Base-by-base conservation (phyloP, 2,329 filamentous ascomycete genomes). In the Zymoseptoria brevis region DNA sequence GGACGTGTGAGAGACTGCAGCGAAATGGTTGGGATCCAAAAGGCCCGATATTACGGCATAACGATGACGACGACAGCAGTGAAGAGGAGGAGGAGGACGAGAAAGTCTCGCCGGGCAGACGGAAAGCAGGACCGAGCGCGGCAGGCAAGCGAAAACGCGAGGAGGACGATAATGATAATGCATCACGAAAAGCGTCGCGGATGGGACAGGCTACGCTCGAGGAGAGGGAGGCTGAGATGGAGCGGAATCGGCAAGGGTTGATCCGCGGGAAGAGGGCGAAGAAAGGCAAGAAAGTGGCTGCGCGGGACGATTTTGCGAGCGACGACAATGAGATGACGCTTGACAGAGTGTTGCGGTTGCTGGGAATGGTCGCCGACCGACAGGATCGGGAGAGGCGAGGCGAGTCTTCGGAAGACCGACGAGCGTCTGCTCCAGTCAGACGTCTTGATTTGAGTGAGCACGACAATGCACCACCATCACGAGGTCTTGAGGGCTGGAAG, bases 21-120 rank as follows among this genome's bases (percentile, higher is more conserved):
- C 80, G 82, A 56, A 97, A 96, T 71, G 94, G 94, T 1, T 99
- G 95, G 95, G 82, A 84, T 45, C 81, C 78, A 8, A 56, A 61
- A 16, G 70, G 70, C 3, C 68, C 69, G n/a, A 53, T 72, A 4
- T 56, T 72, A 19, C 35, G 35, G 13, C 35, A 45, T 45, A 45
- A 45, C 13, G 35, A 45, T 16, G 63, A 63, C 30, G 69, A 70
- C 1, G 71, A 68, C 51, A 68, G 63, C 68, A 65, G 72, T 61
- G 65, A 75, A 62, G 64, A 75, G 63, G 66, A 76, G 63, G 66
- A 76, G 61, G 62, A 70, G 53, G 65, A 73, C 60, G 65, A 65
- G n/a, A 67, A 69, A 55, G 48, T 35, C 22, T 53, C 13, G 24
- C 35, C 35, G 11, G 35, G 35, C 11, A 45, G 35, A n/a, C 61